Conservation (phyloP, 2,329 filamentous ascomycete species). For the Thelonectria olida region DNA sequence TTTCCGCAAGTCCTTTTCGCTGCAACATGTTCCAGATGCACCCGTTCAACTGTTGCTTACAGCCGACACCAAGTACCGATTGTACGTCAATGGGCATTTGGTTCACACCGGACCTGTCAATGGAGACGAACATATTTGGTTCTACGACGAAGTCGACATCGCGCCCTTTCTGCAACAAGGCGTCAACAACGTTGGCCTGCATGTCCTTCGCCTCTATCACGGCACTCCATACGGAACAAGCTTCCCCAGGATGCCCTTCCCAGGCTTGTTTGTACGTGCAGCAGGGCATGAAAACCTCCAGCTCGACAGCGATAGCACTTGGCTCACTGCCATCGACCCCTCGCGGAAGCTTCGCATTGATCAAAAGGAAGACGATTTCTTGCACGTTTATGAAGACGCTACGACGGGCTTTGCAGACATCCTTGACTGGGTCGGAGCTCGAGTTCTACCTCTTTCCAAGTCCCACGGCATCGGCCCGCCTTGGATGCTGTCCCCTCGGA, state of each 20-base stretch:
- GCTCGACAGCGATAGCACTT: not conserved
- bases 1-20: conserved; percentile 13
- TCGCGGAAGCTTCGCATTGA: not conserved
- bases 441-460: not conserved
- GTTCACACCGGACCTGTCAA: conserved; percentile 33
- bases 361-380: not conserved
- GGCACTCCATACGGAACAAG: conserved; percentile 18
- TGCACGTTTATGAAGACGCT: not conserved
- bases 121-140: conserved; percentile 30
- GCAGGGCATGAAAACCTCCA: no score
- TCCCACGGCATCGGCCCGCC: not conserved
- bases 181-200: conserved; percentile 21
- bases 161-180: conserved; percentile 22
- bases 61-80: conserved; percentile 35
- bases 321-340: not conserved
- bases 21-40: not conserved
- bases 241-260: conserved; percentile 24
- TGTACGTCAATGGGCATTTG: conserved; percentile 28
- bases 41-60: conserved; percentile 26
- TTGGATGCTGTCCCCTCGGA: not conserved
- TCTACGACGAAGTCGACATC: conserved; percentile 36
- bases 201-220: conserved; percentile 30
- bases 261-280: not conserved
- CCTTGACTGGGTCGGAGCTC: not conserved
- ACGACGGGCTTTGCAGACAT: no score